Percentiles rank a stretch among this genome's conserved stretches.
phyloP scores from a whole-genome alignment of 208 protist genomes.

The Acanthamoeba polyphaga region DNA sequence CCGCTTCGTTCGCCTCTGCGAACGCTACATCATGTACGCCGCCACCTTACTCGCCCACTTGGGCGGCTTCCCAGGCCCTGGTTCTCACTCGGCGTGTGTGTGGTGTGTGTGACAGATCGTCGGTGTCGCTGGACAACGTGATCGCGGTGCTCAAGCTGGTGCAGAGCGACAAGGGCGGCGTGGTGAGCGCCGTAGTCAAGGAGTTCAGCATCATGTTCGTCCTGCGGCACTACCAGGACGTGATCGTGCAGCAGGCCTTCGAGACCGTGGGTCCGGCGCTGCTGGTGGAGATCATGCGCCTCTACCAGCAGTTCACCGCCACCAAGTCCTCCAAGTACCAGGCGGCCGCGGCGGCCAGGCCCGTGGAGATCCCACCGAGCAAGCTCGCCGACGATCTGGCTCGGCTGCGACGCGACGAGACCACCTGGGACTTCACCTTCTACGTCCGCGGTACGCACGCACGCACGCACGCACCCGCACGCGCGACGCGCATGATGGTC shows the following conservation, averaged over 20 bases:
- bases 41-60: too few relatives aligned
- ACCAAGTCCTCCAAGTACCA: background rate
- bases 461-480: background rate
- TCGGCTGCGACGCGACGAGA: background rate
- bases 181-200: background rate
- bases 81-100: too few relatives aligned
- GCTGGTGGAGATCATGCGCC: constrained; percentile 44
- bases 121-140: background rate
- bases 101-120: background rate
- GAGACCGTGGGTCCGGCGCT: background rate
- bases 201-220: background rate
- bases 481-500: background rate
- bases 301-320: constrained; percentile 15
- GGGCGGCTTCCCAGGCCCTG: too few relatives aligned
- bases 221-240: constrained; percentile 20
- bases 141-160: background rate
- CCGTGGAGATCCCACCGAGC: background rate
- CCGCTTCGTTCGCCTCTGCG: background rate
- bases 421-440: constrained; percentile 10
- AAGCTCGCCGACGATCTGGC: background rate
- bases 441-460: background rate
- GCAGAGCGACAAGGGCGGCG: background rate
- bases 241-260: constrained; percentile 8
- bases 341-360: background rate
- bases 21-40: constrained; percentile 35